Evolutionary conservation across 2,329 filamentous ascomycete genomes (phyloP), one percentile per base, ranked within the genome.

Genomic region (Trichothecium roseum): DNA sequence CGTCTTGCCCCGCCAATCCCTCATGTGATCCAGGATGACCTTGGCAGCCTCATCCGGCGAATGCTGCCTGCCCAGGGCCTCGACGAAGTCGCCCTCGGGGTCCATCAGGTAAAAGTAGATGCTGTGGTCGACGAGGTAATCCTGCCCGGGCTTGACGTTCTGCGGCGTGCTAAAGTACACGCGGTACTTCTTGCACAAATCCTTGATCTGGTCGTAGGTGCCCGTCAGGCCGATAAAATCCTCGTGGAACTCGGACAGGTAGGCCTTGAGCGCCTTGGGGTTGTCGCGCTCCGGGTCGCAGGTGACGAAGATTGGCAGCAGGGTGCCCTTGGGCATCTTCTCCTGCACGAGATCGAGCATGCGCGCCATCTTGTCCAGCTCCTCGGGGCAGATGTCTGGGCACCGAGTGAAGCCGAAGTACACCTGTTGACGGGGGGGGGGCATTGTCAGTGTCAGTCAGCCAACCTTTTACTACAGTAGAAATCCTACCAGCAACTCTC

Each of bases 91-190:
- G 15, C 89, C 89, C 48, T 96, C 88, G 0, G 91, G 91, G 57
- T 96, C 91, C 91, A 98, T 98, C 47, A 98, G 64, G 60, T 98
- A 98, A 53, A 98, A 98, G 69, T 98, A 98, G 48, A 98, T 98
- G 59, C 87, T 95, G 65, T 98, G 91, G 59, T 98, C 91, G 10
- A 98, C 91, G 49, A 98, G 62, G 56, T 98, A 98, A 60, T 98
- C 91, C 67, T 95, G 84, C 2, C 89, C 91, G 1, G 87, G 82
- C 68, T 88, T 82, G 38, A 96, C 84, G 43, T 87, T 74, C 48
- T 76, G 69, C 24, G 91, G 91, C 32, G 91, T 98, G 53, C 84
- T 91, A 53, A 98, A 98, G 64, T 98, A 98, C 37, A 98, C 91
- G 15, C 91, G 73, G 60, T 96, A 98, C 46, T 81, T 81, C 68